Conservation (phyloP, 2,329 filamentous ascomycete species). For the Ophiostoma triangulosporum region DNA sequence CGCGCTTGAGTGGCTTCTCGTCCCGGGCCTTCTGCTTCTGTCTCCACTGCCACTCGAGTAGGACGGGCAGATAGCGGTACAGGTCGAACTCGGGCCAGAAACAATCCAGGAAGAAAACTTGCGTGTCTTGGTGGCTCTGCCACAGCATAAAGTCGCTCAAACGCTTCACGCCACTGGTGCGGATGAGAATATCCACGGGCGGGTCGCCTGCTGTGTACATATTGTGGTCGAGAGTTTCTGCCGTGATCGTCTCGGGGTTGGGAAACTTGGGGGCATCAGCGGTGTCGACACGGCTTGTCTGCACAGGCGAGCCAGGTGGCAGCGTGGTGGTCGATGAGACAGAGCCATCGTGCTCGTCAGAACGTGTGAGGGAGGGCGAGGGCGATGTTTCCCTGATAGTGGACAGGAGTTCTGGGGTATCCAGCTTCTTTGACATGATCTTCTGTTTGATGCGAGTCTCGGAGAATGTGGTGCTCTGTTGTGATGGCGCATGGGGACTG, state of each 20-base stretch:
- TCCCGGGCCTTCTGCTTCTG: conserved; percentile 44
- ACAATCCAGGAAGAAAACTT: conserved; percentile 83
- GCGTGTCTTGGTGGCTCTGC: conserved; percentile 88
- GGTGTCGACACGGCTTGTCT: conserved; percentile 21
- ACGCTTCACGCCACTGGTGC: conserved; percentile 84
- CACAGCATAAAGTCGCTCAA: conserved; percentile 98
- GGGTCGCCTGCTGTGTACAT: conserved; percentile 80
- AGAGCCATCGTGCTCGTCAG: conserved; percentile 33
- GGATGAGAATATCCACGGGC: conserved; percentile 77
- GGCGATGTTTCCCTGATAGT: conserved; percentile 37
- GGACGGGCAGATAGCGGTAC: conserved; percentile 81
- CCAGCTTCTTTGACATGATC: conserved; percentile 56
- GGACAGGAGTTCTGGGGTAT: conserved; percentile 31
- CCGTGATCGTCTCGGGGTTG: conserved; percentile 79
- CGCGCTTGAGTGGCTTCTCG: conserved; percentile 25
- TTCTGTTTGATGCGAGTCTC: conserved; percentile 78
- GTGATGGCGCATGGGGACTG: conserved; percentile 51
- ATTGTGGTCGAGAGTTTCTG: conserved; percentile 68
- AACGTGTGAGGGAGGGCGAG: conserved; percentile 24
- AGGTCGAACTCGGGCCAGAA: conserved; percentile 95
- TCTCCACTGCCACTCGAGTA: conserved; percentile 76
- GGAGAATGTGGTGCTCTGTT: conserved; percentile 62
- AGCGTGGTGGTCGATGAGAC: conserved; percentile 49
- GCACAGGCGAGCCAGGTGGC: conserved; percentile 35
- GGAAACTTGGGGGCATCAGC: conserved; percentile 29